Percentiles rank a stretch among this genome's conserved stretches.
Evolutionary conservation across 78 protist genomes (phyloP).

Genomic region (Dictyostelium citrinum): DNA sequence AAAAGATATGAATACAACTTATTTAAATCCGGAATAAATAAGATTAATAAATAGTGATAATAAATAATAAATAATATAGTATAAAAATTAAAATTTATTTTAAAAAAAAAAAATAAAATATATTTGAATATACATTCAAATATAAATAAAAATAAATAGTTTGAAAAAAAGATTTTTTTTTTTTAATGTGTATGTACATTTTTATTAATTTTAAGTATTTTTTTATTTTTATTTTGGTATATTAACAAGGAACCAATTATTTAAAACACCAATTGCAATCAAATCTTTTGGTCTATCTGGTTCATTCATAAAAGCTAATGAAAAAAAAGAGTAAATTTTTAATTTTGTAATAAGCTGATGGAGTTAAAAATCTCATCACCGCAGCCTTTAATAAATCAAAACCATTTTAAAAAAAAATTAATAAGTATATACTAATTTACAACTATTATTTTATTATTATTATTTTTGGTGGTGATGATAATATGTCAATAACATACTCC

Average conservation of each 20-base stretch:
- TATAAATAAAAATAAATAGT: too few species aligned
- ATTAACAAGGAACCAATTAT: background rate
- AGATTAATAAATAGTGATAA: background rate
- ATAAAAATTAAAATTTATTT: background rate
- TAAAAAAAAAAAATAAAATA: background rate
- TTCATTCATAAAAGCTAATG: background rate
- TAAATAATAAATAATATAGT: background rate
- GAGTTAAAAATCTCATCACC: background rate
- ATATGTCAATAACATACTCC: too few species aligned
- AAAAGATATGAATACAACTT: conserved; percentile 31
- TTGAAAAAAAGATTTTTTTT: too few species aligned
- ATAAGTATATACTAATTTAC: too few species aligned
- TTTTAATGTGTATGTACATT: too few species aligned
- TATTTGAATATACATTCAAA: background rate
- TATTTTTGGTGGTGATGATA: too few species aligned
- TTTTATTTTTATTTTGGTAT: background rate
- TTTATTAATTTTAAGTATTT: background rate
- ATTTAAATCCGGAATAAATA: conserved; percentile 13
- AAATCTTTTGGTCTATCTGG: background rate
- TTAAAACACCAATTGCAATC: background rate
- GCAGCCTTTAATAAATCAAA: too few species aligned
- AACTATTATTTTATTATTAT: too few species aligned
- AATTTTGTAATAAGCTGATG: background rate
- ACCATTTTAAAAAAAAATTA: too few species aligned
- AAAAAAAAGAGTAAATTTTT: background rate